Conservation (phyloP, 2,329 filamentous ascomycete species). For the Nemania diffusa region DNA sequence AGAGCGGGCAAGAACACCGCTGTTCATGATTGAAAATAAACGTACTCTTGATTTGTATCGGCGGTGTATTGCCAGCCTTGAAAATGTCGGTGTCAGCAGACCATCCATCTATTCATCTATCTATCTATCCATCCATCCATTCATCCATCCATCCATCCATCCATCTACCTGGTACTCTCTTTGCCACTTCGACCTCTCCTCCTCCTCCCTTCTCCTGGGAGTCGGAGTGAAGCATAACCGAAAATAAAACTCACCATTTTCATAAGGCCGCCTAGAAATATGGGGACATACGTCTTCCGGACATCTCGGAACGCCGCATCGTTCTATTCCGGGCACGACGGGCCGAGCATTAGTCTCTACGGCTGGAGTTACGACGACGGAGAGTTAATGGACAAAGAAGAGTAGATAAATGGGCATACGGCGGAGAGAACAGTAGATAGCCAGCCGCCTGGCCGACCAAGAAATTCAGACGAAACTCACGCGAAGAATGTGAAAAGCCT, state of each 20-base stretch:
- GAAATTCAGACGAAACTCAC: slow-evolving; percentile 41
- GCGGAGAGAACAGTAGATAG: too few species aligned
- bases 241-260: slow-evolving; percentile 45
- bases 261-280: slow-evolving; percentile 54
- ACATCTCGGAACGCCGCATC: slow-evolving; percentile 45
- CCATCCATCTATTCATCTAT: background rate
- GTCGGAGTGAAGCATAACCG: background rate
- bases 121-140: too few species aligned
- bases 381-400: background rate
- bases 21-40: slow-evolving; percentile 14
- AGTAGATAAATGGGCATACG: background rate
- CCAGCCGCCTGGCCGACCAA: too few species aligned
- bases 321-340: slow-evolving; percentile 5
- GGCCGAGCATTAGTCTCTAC: background rate
- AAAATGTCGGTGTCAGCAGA: slow-evolving; percentile 3
- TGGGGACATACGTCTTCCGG: slow-evolving; percentile 51
- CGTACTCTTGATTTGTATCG: slow-evolving; percentile 53
- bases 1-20: background rate
- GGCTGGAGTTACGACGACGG: too few species aligned
- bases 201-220: background rate
- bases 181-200: too few species aligned
- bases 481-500: slow-evolving; percentile 53
- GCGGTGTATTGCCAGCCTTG: slow-evolving; percentile 51
- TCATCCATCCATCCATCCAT: too few species aligned
- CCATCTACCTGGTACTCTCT: background rate